Evolutionary conservation across 2,329 filamentous ascomycete species (phyloP).

Genomic region (Metarhizium rileyi): DNA sequence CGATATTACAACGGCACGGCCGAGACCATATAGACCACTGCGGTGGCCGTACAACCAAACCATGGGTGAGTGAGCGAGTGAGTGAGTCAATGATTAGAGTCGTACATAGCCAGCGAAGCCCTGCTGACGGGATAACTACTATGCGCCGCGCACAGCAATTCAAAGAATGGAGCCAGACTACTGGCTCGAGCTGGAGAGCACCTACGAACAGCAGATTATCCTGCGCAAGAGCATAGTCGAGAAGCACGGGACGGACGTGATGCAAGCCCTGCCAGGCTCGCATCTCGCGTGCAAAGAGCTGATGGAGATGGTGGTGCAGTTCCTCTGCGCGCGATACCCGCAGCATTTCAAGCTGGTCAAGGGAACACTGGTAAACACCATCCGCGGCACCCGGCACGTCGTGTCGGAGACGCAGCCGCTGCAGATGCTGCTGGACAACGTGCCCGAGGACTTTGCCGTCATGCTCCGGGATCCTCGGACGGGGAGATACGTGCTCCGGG

Average conservation of each 20-base stretch:
- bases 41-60: conserved; percentile 78
- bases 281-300: conserved; percentile 75
- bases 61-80: conserved; percentile 74
- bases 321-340: conserved; percentile 67
- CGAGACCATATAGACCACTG: conserved; percentile 68
- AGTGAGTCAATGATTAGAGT: background rate
- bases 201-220: conserved; percentile 56
- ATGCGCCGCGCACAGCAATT: conserved; percentile 50
- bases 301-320: conserved; percentile 80
- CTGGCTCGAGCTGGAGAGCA: conserved; percentile 81
- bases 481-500: conserved; percentile 65
- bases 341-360: conserved; percentile 53
- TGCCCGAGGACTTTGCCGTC: conserved; percentile 78
- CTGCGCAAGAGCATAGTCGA: conserved; percentile 58
- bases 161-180: conserved; percentile 72
- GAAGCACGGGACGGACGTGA: conserved; percentile 52
- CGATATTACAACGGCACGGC: conserved; percentile 54
- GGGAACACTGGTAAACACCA: conserved; percentile 57
- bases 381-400: conserved; percentile 53
- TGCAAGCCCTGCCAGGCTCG: conserved; percentile 61
- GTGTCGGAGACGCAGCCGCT: conserved; percentile 54
- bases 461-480: conserved; percentile 61
- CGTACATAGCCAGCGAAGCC: background rate
- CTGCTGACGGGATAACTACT: too few relatives aligned
- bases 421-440: conserved; percentile 61